These are phyloP conservation scores for Phyllostachys edulis DNA, from an alignment of 176 grass and related monocot genomes.

Conservation along the genomic window DNA sequence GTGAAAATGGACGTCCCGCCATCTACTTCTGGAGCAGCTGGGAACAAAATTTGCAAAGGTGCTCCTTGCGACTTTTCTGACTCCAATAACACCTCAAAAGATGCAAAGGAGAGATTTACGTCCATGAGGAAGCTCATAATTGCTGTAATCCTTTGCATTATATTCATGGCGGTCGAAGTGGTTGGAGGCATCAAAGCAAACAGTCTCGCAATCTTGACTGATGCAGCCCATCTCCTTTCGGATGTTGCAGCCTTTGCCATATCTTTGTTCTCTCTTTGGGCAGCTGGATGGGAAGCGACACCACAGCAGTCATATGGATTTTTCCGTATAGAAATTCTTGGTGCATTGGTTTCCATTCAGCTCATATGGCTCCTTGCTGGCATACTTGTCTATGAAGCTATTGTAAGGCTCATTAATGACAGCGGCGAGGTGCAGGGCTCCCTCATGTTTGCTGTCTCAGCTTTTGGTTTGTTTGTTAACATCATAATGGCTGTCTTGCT, in stretches of 20 bases:
- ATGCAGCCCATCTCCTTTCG: slow-evolving; percentile 97
- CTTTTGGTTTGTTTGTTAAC: slow-evolving; percentile 94
- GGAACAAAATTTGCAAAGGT: slow-evolving; percentile 67
- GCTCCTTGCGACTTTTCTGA: slow-evolving; percentile 71
- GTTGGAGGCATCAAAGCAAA: slow-evolving; percentile 94
- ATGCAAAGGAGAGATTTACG: slow-evolving; percentile 62
- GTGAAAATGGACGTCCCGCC: slow-evolving; percentile 61
- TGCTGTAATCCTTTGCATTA: slow-evolving; percentile 71
- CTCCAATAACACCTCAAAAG: slow-evolving; percentile 47
- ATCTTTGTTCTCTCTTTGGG: slow-evolving; percentile 94
- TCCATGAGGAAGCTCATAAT: slow-evolving; percentile 92
- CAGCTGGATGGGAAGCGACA: slow-evolving; percentile 95
- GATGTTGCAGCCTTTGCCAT: slow-evolving; percentile 95
- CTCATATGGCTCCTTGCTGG: slow-evolving; percentile 96
- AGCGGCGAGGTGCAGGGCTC: slow-evolving; percentile 76
- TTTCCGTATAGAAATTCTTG: slow-evolving; percentile 87
- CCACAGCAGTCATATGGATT: slow-evolving; percentile 92
- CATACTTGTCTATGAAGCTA: slow-evolving; percentile 93
- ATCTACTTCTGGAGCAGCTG: slow-evolving; percentile 44
- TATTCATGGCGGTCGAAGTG: slow-evolving; percentile 96
- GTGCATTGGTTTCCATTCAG: slow-evolving; percentile 92
- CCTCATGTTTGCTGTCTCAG: slow-evolving; percentile 91
- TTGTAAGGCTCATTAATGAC: slow-evolving; percentile 72
- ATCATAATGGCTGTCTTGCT: slow-evolving; percentile 91
- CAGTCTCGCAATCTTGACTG: slow-evolving; percentile 93